phyloP scores from a whole-genome alignment of 2,329 filamentous ascomycete species.

The Sarocladiaceae sp. region DNA sequence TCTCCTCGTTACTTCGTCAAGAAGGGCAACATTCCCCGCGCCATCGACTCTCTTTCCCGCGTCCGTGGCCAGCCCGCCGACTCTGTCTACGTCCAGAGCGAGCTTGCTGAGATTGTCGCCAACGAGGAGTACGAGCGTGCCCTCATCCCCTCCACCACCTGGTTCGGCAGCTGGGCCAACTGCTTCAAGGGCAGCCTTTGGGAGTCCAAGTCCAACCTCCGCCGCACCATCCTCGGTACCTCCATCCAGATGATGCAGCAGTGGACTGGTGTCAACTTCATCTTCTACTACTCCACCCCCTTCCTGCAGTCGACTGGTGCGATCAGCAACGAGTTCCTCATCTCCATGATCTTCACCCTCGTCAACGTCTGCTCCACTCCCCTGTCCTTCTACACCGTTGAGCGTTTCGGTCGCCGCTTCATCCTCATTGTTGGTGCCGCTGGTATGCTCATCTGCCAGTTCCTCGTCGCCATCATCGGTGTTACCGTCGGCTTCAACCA shows the following conservation, averaged over 20 bases:
- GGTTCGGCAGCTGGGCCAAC: constrained; percentile 62
- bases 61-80: constrained; percentile 69
- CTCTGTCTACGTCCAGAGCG: constrained; percentile 69
- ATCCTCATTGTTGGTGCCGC: constrained; percentile 73
- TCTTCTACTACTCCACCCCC: constrained; percentile 80
- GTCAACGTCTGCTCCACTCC: constrained; percentile 85
- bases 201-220: constrained; percentile 59
- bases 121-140: constrained; percentile 81
- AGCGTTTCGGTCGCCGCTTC: constrained; percentile 72
- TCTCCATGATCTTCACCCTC: constrained; percentile 77
- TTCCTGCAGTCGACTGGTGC: constrained; percentile 77
- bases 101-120: constrained; percentile 80
- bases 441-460: constrained; percentile 82
- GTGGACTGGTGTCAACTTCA: constrained; percentile 83
- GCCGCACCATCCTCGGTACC: constrained; percentile 64
- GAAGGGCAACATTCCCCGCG: constrained; percentile 61
- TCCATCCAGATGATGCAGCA: constrained; percentile 78
- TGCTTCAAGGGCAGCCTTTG: constrained; percentile 60
- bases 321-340: constrained; percentile 73
- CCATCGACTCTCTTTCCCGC: constrained; percentile 54
- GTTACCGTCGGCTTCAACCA: constrained; percentile 52
- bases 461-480: constrained; percentile 75
- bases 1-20: constrained; percentile 83
- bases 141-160: constrained; percentile 58
- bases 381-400: constrained; percentile 80